Conservation (phyloP, 202 grass and related monocot genomes). For the Eragrostis tef region DNA sequence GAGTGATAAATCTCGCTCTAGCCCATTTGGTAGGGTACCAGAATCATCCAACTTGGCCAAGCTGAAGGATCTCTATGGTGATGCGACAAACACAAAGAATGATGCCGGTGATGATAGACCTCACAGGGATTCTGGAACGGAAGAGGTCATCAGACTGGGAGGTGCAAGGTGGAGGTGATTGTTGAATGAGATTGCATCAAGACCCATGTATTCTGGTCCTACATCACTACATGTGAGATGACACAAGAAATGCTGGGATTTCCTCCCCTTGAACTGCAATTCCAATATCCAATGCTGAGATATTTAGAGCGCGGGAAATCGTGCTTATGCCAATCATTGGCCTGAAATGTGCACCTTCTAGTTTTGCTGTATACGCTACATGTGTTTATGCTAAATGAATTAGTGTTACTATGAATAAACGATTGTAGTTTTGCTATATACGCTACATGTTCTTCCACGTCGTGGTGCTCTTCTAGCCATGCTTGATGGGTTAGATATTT, state of each 20-base stretch:
- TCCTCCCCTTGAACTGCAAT: neutral
- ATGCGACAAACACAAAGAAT: conserved; percentile 57
- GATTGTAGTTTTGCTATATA: neutral
- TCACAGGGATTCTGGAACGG: conserved; percentile 63
- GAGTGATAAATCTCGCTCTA: conserved; percentile 48
- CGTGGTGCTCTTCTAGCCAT: neutral
- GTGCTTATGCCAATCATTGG: neutral
- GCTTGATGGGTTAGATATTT: neutral
- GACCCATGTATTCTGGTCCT: conserved; percentile 12
- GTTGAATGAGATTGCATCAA: neutral
- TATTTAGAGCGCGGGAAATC: neutral
- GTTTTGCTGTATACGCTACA: no score
- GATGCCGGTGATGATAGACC: conserved; percentile 51
- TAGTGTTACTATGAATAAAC: neutral
- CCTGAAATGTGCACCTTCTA: neutral
- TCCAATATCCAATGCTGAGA: neutral
- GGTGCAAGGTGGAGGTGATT: conserved; percentile 80
- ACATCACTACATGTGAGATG: conserved; percentile 6
- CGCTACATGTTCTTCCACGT: neutral
- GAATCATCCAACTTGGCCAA: conserved; percentile 75
- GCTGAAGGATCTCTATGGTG: conserved; percentile 92
- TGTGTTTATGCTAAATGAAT: conserved; percentile 3
- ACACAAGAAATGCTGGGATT: neutral
- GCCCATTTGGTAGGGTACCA: conserved; percentile 61
- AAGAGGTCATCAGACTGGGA: conserved; percentile 95